Evolutionary conservation across 1,139 yeast genomes (phyloP).

Genomic region (Yamadazyma sp.): DNA sequence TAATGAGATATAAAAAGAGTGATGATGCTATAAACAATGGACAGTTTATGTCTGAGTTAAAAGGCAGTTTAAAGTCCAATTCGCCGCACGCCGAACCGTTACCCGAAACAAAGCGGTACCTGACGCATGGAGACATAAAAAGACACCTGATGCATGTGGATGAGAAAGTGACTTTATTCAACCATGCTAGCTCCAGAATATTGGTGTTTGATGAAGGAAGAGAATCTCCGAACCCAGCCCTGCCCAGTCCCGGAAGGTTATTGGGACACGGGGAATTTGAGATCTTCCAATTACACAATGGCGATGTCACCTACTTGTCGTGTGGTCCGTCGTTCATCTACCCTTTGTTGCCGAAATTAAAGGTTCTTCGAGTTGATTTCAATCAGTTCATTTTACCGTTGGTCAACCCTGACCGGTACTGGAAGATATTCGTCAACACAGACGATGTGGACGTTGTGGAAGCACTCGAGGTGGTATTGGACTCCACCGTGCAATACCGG

Average conservation of each 20-base stretch:
- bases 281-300: constrained; percentile 63
- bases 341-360: constrained; percentile 63
- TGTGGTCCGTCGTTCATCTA: constrained; percentile 57
- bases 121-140: constrained; percentile 33
- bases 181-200: constrained; percentile 37
- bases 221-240: constrained; percentile 16
- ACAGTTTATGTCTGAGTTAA: constrained; percentile 25
- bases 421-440: constrained; percentile 57
- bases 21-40: constrained; percentile 26
- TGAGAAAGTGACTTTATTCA: constrained; percentile 40
- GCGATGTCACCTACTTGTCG: constrained; percentile 61
- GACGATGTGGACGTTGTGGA: constrained; percentile 31
- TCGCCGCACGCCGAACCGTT: not conserved
- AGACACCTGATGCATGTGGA: constrained; percentile 27
- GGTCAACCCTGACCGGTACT: constrained; percentile 69
- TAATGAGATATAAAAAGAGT: constrained; percentile 38
- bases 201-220: constrained; percentile 44
- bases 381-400: constrained; percentile 64
- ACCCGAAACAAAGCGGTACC: constrained; percentile 3
- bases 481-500: constrained; percentile 44
- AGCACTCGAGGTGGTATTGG: constrained; percentile 38
- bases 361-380: constrained; percentile 51
- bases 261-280: constrained; percentile 64
- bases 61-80: constrained; percentile 21
- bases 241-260: constrained; percentile 41